These are phyloP conservation scores for Xerocomus cyaneibrunnescens DNA, from an alignment of 1,284 basidiomycete genomes.

Conservation along the genomic window DNA sequence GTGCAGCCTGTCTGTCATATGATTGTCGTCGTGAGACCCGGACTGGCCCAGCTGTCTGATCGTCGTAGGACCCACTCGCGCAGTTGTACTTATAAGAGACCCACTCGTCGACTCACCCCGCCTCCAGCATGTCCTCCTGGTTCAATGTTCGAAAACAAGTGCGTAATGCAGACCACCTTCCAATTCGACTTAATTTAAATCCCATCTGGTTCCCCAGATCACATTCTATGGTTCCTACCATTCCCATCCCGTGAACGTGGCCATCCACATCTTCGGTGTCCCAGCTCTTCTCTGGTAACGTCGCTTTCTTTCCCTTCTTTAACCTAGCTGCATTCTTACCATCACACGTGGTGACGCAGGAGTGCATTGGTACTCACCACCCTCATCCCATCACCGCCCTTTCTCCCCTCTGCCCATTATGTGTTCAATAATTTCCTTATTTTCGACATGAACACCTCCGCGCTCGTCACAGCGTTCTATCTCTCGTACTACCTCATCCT, in stretches of 20 bases:
- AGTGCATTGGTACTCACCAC: constrained; percentile 59
- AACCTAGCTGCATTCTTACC: constrained; percentile 1
- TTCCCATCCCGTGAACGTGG: constrained; percentile 73
- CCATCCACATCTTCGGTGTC: constrained; percentile 81
- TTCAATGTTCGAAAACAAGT: constrained; percentile 64
- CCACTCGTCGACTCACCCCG: too few species aligned
- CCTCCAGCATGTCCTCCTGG: constrained; percentile 44
- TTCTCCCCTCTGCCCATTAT: constrained; percentile 54
- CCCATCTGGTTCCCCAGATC: constrained; percentile 48
- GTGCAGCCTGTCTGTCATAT: too few species aligned
- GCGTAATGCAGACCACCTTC: constrained; percentile 11
- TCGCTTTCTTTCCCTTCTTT: constrained; percentile 19
- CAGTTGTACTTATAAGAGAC: too few species aligned
- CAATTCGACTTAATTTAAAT: constrained; percentile 4
- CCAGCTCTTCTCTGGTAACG: constrained; percentile 78
- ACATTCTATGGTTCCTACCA: constrained; percentile 91
- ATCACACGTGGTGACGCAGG: constrained; percentile 43
- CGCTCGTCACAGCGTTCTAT: constrained; percentile 57
- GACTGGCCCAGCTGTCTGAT: too few species aligned
- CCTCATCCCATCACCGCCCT: constrained; percentile 51
- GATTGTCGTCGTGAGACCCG: too few species aligned
- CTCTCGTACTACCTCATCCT: constrained; percentile 73
- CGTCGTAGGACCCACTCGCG: too few species aligned
- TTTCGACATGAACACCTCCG: constrained; percentile 67
- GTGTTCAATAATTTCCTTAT: constrained; percentile 61